Evolutionary conservation across 306 rosid species (phyloP), one percentile per base, ranked within the genome.

Genomic region (Nissolia schottii): DNA sequence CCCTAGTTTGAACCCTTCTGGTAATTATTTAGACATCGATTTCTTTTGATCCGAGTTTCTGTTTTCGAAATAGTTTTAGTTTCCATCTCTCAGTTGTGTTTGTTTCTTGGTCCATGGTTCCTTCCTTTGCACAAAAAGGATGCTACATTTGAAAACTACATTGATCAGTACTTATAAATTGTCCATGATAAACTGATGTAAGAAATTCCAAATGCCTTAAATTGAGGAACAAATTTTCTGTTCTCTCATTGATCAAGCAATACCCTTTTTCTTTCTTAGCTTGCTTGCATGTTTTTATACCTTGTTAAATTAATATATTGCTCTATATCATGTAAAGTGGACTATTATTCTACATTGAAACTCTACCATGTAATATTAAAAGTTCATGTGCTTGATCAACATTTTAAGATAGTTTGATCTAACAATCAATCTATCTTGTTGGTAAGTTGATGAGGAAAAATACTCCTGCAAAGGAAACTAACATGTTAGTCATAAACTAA

Each of bases 11-110:
- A 91, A 86, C 82, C 79, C 96, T 82, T 75, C 90, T 68, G 95
- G 96, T 85, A 91, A 94, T 82, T 91, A 94, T 87, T 83, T 91
- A 75, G 98, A 94, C 78, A 83, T 91, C 55, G 98, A 91, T 84
- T 94, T 89, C 97, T 94, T 91, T 82, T 94, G 87, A 91, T 74
- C 75, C 69, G 50, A 70, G 7, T 63, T 37, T 59, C 43, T 43
- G 5, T 75, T 62, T 64, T 73, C 70, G 80, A 65, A 78, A 50
- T 54, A 38, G 65, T 49, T 66, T 28, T 13, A 40, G 2, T 34
- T 74, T 45, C 71, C 67, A 7, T 67, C 72, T 54, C 85, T 72
- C 79, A 59, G 74, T 77, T 78, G 66, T 87, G 61, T 64, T n/a
- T 73, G 77, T 80, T 64, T 64, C 34, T 12, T 57, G 57, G 45